Conservation (phyloP, 208 protist species). For the Trypanosoma conorhini region DNA sequence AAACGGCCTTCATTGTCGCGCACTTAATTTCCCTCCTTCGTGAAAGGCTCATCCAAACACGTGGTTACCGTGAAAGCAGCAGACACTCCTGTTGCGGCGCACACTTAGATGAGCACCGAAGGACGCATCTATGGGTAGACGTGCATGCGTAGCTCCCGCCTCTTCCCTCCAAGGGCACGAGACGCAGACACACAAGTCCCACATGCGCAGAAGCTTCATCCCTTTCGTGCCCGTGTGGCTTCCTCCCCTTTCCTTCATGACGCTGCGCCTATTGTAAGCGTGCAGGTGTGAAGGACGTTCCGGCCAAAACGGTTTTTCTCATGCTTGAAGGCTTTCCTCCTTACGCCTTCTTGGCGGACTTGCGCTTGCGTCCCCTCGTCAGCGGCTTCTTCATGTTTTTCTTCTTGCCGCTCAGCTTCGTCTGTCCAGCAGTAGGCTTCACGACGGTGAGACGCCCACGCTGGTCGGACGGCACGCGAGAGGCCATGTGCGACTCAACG, state of each 20-base stretch:
- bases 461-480: conserved; percentile 87
- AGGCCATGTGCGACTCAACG: conserved; percentile 86
- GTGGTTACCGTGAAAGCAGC: not conserved
- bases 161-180: not conserved
- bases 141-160: not conserved
- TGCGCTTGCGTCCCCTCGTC: conserved; percentile 74
- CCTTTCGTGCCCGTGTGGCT: not conserved
- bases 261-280: not conserved
- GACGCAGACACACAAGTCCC: not conserved
- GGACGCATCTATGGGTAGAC: not conserved
- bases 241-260: not conserved
- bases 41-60: not conserved
- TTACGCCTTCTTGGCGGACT: conserved; percentile 31
- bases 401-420: conserved; percentile 32
- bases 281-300: not conserved
- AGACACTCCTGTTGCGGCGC: not conserved
- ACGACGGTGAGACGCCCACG: conserved; percentile 84
- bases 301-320: not conserved
- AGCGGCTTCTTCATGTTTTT: conserved; percentile 90
- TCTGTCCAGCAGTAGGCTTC: conserved; percentile 37
- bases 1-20: not conserved
- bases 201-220: not conserved
- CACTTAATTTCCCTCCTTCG: not conserved
- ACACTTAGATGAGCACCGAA: not conserved
- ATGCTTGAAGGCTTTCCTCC: not conserved